These are phyloP conservation scores for Leptographium lundbergii DNA, from an alignment of 2,329 filamentous ascomycete species.

Conservation along the genomic window DNA sequence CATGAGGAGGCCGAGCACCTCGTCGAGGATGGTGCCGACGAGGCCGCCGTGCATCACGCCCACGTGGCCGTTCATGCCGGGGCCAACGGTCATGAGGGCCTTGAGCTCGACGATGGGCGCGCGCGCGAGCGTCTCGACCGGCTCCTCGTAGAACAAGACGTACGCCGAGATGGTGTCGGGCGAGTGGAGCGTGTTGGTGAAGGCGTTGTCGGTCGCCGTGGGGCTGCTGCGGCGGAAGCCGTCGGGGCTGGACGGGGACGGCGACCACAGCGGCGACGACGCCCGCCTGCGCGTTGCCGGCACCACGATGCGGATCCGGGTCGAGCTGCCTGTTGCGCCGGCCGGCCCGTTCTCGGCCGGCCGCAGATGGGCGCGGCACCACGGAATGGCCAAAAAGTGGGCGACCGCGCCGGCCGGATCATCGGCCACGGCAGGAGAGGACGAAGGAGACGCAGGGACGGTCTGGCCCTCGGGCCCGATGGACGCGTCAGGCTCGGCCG, in stretches of 20 bases:
- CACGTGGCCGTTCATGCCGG: conserved; percentile 40
- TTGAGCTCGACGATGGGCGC: conserved; percentile 18
- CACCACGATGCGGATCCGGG: conserved; percentile 23
- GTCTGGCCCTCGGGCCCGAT: background rate
- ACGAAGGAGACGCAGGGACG: background rate
- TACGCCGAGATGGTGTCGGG: conserved; percentile 33
- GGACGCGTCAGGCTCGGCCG: background rate
- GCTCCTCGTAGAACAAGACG: conserved; percentile 27
- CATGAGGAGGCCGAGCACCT: conserved; percentile 39
- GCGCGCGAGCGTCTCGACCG: conserved; percentile 4
- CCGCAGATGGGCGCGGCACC: conserved; percentile 32
- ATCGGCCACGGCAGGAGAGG: background rate
- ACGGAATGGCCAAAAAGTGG: conserved; percentile 29
- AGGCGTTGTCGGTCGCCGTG: conserved; percentile 5
- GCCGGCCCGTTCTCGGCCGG: conserved; percentile 16
- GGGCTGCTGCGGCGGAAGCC: conserved; percentile 1
- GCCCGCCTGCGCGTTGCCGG: conserved; percentile 22
- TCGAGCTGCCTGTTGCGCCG: background rate
- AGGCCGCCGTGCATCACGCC: conserved; percentile 45
- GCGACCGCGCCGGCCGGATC: background rate
- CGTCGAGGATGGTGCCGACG: conserved; percentile 44
- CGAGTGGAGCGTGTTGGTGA: conserved; percentile 39
- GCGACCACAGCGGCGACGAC: conserved; percentile 15
- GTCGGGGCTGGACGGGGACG: background rate
- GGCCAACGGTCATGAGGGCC: conserved; percentile 28